Conservation (phyloP, 352 stramenopile species). For the Phytophthora crassamura region DNA sequence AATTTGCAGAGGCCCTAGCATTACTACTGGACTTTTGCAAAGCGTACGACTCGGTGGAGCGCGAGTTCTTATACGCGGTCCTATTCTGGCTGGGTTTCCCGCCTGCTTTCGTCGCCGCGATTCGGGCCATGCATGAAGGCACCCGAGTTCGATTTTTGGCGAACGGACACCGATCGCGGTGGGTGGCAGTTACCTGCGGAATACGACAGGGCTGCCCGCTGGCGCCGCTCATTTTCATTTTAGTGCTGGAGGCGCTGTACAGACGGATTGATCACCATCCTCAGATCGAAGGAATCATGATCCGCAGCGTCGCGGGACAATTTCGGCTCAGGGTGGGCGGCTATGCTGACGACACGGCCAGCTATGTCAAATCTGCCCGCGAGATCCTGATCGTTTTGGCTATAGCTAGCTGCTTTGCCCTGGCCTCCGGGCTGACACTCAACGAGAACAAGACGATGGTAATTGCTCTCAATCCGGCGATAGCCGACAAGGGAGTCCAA, state of each 20-base stretch:
- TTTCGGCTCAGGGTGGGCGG: too few species aligned
- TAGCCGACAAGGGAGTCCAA: too few species aligned
- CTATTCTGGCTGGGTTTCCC: background rate
- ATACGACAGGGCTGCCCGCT: constrained; percentile 6
- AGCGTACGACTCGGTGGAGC: constrained; percentile 1
- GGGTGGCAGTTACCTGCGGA: background rate
- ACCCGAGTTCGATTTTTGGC: background rate
- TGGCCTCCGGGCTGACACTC: too few species aligned
- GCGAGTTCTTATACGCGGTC: background rate
- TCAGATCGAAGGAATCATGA: background rate
- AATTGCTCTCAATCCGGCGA: too few species aligned
- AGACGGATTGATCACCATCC: background rate
- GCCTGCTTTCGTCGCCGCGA: too few species aligned
- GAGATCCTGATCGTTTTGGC: too few species aligned
- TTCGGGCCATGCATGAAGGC: background rate
- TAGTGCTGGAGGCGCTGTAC: background rate
- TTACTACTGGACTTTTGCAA: background rate
- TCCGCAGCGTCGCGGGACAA: too few species aligned
- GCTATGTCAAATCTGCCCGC: too few species aligned
- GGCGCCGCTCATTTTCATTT: constrained; percentile 2
- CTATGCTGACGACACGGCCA: too few species aligned
- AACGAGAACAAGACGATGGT: too few species aligned
- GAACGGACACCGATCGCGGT: background rate
- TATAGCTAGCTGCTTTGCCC: too few species aligned
- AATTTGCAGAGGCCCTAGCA: background rate